phyloP scores from a whole-genome alignment of 148 eudicot species.

The Heliosperma pusillum region DNA sequence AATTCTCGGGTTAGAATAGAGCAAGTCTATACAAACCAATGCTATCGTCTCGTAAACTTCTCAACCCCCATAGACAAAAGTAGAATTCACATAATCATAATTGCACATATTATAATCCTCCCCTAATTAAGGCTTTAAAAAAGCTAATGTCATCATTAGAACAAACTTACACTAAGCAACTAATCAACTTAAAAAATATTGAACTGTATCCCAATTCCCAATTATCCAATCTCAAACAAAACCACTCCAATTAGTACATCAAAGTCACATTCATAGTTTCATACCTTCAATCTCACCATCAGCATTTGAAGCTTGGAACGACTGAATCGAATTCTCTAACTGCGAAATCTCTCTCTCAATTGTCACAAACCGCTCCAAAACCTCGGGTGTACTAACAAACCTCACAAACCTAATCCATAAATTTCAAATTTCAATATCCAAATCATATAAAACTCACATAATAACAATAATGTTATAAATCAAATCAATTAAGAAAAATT shows the following conservation, averaged over 20 bases:
- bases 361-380: slow-evolving; percentile 69
- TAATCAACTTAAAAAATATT: background rate
- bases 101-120: background rate
- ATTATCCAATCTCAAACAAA: background rate
- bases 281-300: slow-evolving; percentile 14
- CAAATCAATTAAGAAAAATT: background rate
- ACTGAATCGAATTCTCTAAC: slow-evolving; percentile 59
- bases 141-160: background rate
- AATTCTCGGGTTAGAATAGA: background rate
- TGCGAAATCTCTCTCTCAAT: slow-evolving; percentile 72
- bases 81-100: background rate
- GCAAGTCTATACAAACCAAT: background rate
- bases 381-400: slow-evolving; percentile 76
- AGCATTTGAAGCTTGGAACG: slow-evolving; percentile 44
- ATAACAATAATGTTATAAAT: background rate
- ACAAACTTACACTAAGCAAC: background rate
- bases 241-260: background rate
- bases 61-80: background rate
- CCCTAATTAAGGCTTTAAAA: background rate
- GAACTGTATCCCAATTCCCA: background rate
- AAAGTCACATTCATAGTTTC: background rate
- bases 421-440: slow-evolving; percentile 9
- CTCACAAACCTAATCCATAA: slow-evolving; percentile 63
- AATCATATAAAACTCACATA: slow-evolving; percentile 2
- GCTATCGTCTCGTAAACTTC: background rate